These are phyloP conservation scores for Pseudoturritis turrita DNA, from an alignment of 345 rosid species.

Conservation along the genomic window DNA sequence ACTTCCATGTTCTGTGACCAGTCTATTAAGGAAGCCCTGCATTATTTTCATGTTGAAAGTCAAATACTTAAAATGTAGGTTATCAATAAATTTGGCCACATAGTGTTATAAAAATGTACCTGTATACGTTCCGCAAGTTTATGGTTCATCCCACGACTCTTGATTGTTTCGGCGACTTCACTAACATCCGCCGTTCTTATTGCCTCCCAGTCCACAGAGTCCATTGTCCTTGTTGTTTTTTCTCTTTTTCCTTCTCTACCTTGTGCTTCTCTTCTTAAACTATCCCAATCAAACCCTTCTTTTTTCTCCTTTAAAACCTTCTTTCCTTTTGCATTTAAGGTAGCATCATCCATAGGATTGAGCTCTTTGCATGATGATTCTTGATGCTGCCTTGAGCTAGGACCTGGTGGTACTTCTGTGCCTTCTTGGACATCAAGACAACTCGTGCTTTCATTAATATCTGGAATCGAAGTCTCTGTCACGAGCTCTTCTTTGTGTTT, in stretches of 20 bases:
- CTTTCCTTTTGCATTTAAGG: slow-evolving; percentile 42
- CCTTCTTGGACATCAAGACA: slow-evolving; percentile 30
- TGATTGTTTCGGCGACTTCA: slow-evolving; percentile 69
- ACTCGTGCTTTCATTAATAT: slow-evolving; percentile 38
- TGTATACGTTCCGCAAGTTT: slow-evolving; percentile 82
- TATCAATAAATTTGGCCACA: not conserved
- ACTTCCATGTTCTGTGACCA: slow-evolving; percentile 69
- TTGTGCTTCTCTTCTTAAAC: slow-evolving; percentile 60
- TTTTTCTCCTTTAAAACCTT: slow-evolving; percentile 46
- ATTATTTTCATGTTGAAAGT: slow-evolving; percentile 22
- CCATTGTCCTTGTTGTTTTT: slow-evolving; percentile 54
- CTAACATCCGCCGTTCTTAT: slow-evolving; percentile 56
- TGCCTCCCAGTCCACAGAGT: slow-evolving; percentile 90
- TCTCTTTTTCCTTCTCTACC: slow-evolving; percentile 44
- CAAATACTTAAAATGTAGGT: not conserved
- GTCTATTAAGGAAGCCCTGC: slow-evolving; percentile 83
- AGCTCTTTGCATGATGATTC: slow-evolving; percentile 34
- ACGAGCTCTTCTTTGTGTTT: slow-evolving; percentile 29
- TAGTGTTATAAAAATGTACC: slow-evolving; percentile 38
- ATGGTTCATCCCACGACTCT: slow-evolving; percentile 89
- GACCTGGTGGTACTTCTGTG: slow-evolving; percentile 29
- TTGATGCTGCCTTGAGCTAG: slow-evolving; percentile 27
- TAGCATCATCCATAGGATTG: slow-evolving; percentile 40
- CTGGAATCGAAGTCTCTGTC: slow-evolving; percentile 30
- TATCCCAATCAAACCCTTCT: slow-evolving; percentile 70